Percentiles rank a stretch among this genome's conserved stretches.
Conservation (phyloP, 768 basidiomycete genomes). For the Rhizopogon roseolus region DNA sequence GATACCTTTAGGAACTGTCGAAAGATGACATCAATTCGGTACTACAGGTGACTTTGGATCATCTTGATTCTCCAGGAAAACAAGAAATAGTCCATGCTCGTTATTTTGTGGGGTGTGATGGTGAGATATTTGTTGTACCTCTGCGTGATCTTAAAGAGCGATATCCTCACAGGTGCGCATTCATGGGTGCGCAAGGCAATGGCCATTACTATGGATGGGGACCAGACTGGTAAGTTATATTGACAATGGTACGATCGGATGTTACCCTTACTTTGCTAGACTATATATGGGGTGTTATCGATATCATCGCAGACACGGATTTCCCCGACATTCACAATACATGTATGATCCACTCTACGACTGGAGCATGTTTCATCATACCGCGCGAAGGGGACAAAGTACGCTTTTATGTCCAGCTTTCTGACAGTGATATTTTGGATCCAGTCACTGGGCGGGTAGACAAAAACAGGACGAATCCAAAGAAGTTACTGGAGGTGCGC, state of each 20-base stretch:
- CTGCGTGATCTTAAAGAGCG: neutral
- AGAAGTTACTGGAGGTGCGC: slow-evolving; percentile 48
- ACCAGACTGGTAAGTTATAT: slow-evolving; percentile 34
- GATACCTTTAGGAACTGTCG: neutral
- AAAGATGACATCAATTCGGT: neutral
- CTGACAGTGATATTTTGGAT: slow-evolving; percentile 41
- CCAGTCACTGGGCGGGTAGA: slow-evolving; percentile 46
- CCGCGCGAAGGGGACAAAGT: slow-evolving; percentile 67
- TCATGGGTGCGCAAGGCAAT: slow-evolving; percentile 43
- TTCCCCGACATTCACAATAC: slow-evolving; percentile 73
- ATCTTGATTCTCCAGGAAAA: slow-evolving; percentile 23
- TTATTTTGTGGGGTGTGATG: slow-evolving; percentile 33
- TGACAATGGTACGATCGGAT: neutral
- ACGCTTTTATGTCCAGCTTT: slow-evolving; percentile 68
- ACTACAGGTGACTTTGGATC: slow-evolving; percentile 7
- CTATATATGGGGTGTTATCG: slow-evolving; percentile 81
- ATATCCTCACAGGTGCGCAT: slow-evolving; percentile 30
- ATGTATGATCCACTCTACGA: slow-evolving; percentile 58
- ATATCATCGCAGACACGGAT: slow-evolving; percentile 63
- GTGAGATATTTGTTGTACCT: slow-evolving; percentile 8
- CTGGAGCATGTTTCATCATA: slow-evolving; percentile 68
- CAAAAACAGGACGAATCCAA: slow-evolving; percentile 44
- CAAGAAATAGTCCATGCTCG: slow-evolving; percentile 29
- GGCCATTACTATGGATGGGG: slow-evolving; percentile 42
- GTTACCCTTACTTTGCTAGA: slow-evolving; percentile 32